These are phyloP conservation scores for Magnusiomyces ingens DNA, from an alignment of 1,139 yeast genomes.

Conservation along the genomic window DNA sequence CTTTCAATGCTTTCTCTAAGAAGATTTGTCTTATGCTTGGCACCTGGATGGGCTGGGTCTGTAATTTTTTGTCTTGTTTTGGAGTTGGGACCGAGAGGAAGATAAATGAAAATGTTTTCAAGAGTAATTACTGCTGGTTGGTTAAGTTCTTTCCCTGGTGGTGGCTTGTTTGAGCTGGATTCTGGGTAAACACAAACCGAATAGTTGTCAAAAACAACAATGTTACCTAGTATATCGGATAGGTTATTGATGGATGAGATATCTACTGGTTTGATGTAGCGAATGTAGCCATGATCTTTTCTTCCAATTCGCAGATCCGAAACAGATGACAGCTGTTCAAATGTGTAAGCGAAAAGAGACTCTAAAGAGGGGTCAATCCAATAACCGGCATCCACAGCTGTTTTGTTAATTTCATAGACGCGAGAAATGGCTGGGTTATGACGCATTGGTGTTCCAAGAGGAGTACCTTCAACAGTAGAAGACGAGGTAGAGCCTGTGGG, in stretches of 20 bases:
- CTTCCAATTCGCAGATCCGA: constrained; percentile 73
- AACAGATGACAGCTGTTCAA: constrained; percentile 49
- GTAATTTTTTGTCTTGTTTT: constrained; percentile 27
- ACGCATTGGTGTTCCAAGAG: neutral
- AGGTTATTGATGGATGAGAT: constrained; percentile 44
- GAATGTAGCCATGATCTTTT: constrained; percentile 65
- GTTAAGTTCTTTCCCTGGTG: constrained; percentile 67
- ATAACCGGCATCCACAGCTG: constrained; percentile 45
- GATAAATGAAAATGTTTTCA: constrained; percentile 44
- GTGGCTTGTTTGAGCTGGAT: constrained; percentile 43
- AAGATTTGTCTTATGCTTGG: constrained; percentile 39
- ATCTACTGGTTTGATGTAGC: constrained; percentile 68
- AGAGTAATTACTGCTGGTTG: constrained; percentile 79
- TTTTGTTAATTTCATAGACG: constrained; percentile 21
- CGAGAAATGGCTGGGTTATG: constrained; percentile 6
- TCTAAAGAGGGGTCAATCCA: constrained; percentile 74
- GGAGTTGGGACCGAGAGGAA: constrained; percentile 18
- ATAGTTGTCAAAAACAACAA: constrained; percentile 50
- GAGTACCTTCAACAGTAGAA: neutral
- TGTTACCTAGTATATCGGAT: constrained; percentile 48
- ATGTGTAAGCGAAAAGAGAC: constrained; percentile 44
- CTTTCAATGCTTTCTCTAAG: constrained; percentile 42
- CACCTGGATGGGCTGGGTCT: constrained; percentile 40
- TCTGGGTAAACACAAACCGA: constrained; percentile 65
- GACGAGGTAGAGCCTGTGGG: no score